Evolutionary conservation across 495 filamentous ascomycete species (phyloP), one percentile per base, ranked within the genome.

Genomic region (Trichoderma asperelloides): DNA sequence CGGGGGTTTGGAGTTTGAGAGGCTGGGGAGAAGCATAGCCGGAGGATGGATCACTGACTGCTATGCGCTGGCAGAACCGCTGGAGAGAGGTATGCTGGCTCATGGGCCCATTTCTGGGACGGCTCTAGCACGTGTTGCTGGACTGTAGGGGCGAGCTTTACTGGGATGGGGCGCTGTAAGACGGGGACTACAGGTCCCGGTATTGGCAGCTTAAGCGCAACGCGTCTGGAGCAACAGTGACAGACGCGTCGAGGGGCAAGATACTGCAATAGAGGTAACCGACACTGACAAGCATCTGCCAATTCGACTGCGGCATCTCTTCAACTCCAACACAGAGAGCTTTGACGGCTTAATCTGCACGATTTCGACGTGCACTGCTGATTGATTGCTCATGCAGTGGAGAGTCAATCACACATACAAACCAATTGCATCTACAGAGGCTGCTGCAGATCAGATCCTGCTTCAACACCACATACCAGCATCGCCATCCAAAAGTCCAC

Each of bases 201-300:
- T 8, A 15, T 47, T 18, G 11, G 43, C n/a, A 47, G 21, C 2
- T 51, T 21, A 25, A 60, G 55, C 16, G 25, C 25, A 39, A 57
- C 64, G 64, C 64, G 64, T 66, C 64, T 4, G 6, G 11, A 15
- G 25, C 43, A 15, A 11, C 43, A 13, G 55, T 60, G 11, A 30
- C 30, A 57, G 66, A 68, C 63, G 67, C 43, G 41, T 68, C 62
- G 41, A 55, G 66, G 39, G 57, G 66, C 66, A 60, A 33, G 55
- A 30, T 60, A 12, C n/a, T 51, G 9, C 21, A 23, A 21, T 18
- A 7, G 18, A 16, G n/a, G 2, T n/a, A 51, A 51, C 18, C 13
- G 7, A 51, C 21, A 16, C 30, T 33, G 30, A 33, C 30, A 33
- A 33, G 30, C 33, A 37, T 37, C 33, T 23, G 41, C 47, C 2